Percentiles rank a stretch among this genome's conserved stretches.
Evolutionary conservation across 495 filamentous ascomycete genomes (phyloP).

Genomic region (Hyaloscypha hepaticicola): DNA sequence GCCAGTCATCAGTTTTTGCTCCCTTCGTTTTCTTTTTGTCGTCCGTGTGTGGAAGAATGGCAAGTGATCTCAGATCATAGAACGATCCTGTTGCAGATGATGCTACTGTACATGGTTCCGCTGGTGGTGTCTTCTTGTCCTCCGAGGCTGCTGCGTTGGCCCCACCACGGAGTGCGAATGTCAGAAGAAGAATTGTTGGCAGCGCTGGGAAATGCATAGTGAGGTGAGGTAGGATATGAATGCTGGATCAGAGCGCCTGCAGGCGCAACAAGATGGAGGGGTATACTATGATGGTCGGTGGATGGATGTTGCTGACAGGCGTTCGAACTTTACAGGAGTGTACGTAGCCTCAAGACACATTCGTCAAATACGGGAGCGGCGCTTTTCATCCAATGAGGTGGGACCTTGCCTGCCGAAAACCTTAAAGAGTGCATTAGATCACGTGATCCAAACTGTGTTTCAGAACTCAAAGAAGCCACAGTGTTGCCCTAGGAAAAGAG

Average conservation of each 20-base stretch:
- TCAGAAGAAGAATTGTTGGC: slow-evolving; percentile 32
- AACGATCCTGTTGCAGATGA: slow-evolving; percentile 76
- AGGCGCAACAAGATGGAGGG: slow-evolving; percentile 27
- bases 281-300: slow-evolving; percentile 13
- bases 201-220: slow-evolving; percentile 29
- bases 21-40: slow-evolving; percentile 53
- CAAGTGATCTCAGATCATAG: slow-evolving; percentile 84
- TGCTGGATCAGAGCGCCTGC: slow-evolving; percentile 22
- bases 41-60: slow-evolving; percentile 49
- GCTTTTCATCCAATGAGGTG: background rate
- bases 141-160: slow-evolving; percentile 37
- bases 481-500: too few relatives aligned
- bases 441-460: background rate
- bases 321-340: background rate
- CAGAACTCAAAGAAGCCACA: too few relatives aligned
- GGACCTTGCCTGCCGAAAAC: background rate
- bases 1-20: slow-evolving; percentile 47
- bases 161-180: slow-evolving; percentile 35
- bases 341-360: background rate
- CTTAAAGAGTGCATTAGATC: background rate
- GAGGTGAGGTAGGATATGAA: slow-evolving; percentile 18
- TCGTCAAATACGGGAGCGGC: background rate
- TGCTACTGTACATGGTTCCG: slow-evolving; percentile 69
- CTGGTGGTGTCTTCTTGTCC: slow-evolving; percentile 34
- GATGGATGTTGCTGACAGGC: slow-evolving; percentile 1